Evolutionary conservation across 805 yeast species (phyloP), one percentile per base, ranked within the genome.

Genomic region (Kluyveromyces aestuarii): DNA sequence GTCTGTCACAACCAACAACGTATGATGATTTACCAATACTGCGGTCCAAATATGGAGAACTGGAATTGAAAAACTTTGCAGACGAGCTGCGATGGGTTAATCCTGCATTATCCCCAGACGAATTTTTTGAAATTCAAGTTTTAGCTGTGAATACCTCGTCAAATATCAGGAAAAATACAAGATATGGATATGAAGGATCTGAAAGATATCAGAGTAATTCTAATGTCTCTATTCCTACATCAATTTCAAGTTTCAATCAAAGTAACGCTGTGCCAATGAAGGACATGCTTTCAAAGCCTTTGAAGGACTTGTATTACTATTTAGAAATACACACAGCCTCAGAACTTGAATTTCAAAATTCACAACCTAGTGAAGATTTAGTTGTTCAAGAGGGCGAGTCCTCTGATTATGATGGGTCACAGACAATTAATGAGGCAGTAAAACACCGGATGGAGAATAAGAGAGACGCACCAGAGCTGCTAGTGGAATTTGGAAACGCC

Each of bases 21-120:
- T 48, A 57, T 4, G 53, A 58, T 3, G 74, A 74, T 44, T 70
- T 74, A 47, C 73, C 75, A 7, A 52, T 64, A 17, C 47, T 72
- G 30, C 47, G 48, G 10, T 50, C 53, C 10, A 60, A 55, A 39
- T 52, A 61, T 45, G 52, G 53, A 14, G 51, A 51, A 17, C 55
- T 54, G 4, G 62, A 62, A 42, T 49, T 62, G 2, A 51, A 56
- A 1, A 45, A 59, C 6, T 55, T 52, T 40, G 50, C 55, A 8
- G 58, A 61, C 13, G 44, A 54, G 10, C 18, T 59, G 9, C 17
- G 51, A 25, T 50, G 53, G 49, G 52, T 59, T 2, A 44, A 49
- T 9, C 53, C 59, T 2, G 48, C 45, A 6, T 36, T 18, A 48
- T 51, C 27, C 16, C 48, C 45, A 2, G 47, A 54, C n/a, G 44